Conservation (phyloP, 2,329 filamentous ascomycete species). For the Clathrospora elynae region DNA sequence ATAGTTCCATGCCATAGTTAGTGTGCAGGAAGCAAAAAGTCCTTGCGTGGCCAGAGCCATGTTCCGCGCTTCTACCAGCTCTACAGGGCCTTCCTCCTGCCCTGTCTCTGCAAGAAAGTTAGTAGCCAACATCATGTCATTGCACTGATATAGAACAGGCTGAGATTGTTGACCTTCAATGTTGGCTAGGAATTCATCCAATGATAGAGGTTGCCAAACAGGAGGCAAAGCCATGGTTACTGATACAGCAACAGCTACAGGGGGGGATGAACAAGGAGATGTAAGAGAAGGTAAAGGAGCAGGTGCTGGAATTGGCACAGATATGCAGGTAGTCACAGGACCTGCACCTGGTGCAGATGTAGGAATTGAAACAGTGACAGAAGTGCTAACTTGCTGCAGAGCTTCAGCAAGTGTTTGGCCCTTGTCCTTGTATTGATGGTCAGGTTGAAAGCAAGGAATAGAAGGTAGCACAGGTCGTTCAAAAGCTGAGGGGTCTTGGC, state of each 20-base stretch:
- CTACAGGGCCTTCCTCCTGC: slow-evolving; percentile 14
- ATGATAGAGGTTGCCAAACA: slow-evolving; percentile 12
- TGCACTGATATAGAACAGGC: slow-evolving; percentile 16
- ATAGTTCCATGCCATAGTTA: slow-evolving; percentile 23
- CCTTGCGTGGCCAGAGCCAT: slow-evolving; percentile 17
- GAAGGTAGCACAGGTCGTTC: slow-evolving; percentile 9
- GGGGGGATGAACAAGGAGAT: slow-evolving; percentile 9
- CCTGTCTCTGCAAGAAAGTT: slow-evolving; percentile 20
- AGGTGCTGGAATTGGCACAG: slow-evolving; percentile 14
- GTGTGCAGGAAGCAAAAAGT: slow-evolving; percentile 13
- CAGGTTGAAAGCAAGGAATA: slow-evolving; percentile 7
- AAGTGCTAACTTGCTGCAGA: slow-evolving; percentile 11
- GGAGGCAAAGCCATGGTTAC: slow-evolving; percentile 8
- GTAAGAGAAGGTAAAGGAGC: slow-evolving; percentile 11
- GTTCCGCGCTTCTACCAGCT: slow-evolving; percentile 17
- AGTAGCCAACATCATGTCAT: slow-evolving; percentile 17
- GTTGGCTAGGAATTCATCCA: slow-evolving; percentile 14
- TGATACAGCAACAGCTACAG: slow-evolving; percentile 14
- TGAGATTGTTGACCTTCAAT: slow-evolving; percentile 10
- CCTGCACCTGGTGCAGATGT: slow-evolving; percentile 8
- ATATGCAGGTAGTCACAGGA: slow-evolving; percentile 15
- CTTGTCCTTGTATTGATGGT: slow-evolving; percentile 2
- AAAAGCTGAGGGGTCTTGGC: slow-evolving; percentile 7
- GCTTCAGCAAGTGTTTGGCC: slow-evolving; percentile 12
- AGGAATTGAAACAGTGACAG: slow-evolving; percentile 12